Evolutionary conservation across 192 early-diverging fungal species (phyloP), one percentile per base, ranked within the genome.

Genomic region (Coemansia sp.): DNA sequence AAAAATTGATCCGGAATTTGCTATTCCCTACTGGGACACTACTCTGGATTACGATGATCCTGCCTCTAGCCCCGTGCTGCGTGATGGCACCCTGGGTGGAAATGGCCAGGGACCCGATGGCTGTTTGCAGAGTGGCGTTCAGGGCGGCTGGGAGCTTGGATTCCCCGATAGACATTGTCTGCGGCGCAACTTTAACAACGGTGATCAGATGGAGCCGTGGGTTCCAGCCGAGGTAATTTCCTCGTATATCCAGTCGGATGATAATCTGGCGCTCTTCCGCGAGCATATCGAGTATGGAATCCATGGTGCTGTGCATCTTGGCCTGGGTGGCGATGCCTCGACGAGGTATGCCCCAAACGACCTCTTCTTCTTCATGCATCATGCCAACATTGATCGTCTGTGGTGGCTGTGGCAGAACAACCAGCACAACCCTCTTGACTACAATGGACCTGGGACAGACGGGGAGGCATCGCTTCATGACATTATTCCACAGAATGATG

Each of bases 331-430:
- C 44, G 84, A 85, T 61, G 74, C 75, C 51, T 65, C 65, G 3
- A 75, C 73, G 3, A 69, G 58, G 56, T 76, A 67, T 54, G 80
- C 83, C 22, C 69, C 82, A n/a, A 78, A 74, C 64, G 88, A 89
- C 51, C 80, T 85, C 24, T 71, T 85, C 63, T 89, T 89, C 72
- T 82, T 70, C 53, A 73, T 87, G 64, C 86, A 89, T 70, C 88
- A 89, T 54, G 84, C 84, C 53, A 84, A 81, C 57, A 74, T 87
- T 32, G 88, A 85, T 62, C 71, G 77, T 23, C 68, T 87, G 56
- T 88, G 85, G 85, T 76, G 66, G 68, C 32, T 63, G 60, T 86
- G 85, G 83, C 86, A 88, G 69, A 71, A 74, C 60, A 62, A 54
- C 32, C 63, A 65, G 19, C 47, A 24, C 4, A 18, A 38, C 0